Evolutionary conservation across 169 alveolate species (phyloP).

Genomic region (Plasmodium malariae): DNA sequence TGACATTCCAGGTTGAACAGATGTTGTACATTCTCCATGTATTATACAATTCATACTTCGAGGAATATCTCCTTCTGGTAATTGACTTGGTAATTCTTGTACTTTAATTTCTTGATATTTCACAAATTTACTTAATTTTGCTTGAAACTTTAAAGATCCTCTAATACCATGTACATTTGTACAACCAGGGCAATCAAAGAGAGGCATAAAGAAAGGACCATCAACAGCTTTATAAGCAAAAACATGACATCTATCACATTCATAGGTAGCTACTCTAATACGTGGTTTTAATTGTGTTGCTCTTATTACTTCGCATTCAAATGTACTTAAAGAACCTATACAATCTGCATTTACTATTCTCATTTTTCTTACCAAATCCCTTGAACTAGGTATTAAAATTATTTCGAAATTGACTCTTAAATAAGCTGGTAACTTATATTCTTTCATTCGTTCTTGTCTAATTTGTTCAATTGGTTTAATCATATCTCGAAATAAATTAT

Average conservation of each 20-base stretch:
- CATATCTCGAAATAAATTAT: constrained; percentile 71
- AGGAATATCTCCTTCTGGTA: constrained; percentile 97
- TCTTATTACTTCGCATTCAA: constrained; percentile 94
- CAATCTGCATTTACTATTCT: constrained; percentile 92
- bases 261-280: constrained; percentile 94
- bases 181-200: constrained; percentile 93
- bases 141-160: constrained; percentile 89
- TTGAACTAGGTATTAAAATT: constrained; percentile 82
- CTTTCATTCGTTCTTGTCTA: constrained; percentile 85
- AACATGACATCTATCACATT: constrained; percentile 96
- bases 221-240: constrained; percentile 88
- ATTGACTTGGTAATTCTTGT: constrained; percentile 95
- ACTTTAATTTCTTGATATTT: constrained; percentile 94
- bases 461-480: constrained; percentile 38
- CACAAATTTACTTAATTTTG: constrained; percentile 91
- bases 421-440: constrained; percentile 87
- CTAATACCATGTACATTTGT: constrained; percentile 88
- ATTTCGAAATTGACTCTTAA: constrained; percentile 82
- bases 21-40: constrained; percentile 87
- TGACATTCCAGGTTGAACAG: constrained; percentile 82
- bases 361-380: constrained; percentile 88
- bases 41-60: constrained; percentile 91
- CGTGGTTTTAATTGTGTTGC: constrained; percentile 94
- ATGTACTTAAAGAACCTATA: constrained; percentile 90
- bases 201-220: constrained; percentile 92